Base-by-base conservation (phyloP, 1,284 basidiomycete genomes). In the Gymnopus androsaceus region DNA sequence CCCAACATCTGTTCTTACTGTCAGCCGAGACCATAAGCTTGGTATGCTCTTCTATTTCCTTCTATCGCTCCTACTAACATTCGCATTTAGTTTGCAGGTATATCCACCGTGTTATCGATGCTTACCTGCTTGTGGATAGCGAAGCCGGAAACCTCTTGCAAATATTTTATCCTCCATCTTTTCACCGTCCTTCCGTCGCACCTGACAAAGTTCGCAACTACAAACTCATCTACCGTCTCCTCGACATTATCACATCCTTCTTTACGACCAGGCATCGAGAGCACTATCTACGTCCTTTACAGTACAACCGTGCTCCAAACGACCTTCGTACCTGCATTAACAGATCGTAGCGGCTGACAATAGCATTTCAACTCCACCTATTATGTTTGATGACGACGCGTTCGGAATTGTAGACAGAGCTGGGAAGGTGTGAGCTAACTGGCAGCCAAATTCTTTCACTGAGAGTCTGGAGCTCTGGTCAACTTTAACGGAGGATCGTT, bases 81-180 rank as follows among this genome's bases (percentile, higher is more conserved):
- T 38, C 48, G 51, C 45, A 42, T 54, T 19, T 59, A 94, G 94
- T 91, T 7, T 84, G 87, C 2, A 90, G 90, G 59, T 95, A 94
- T 67, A 88, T 92, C 69, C 88, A 87, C 57, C 82, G 86, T 17
- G 79, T 97, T 48, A 89, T 95, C 63, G 92, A 96, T 65, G 84
- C 92, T 4, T 97, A 95, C 71, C 84, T 98, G 8, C 84, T 95
- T 40, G 85, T 92, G 21, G 95, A 98, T 65, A 82, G 94, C 23
- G 95, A 98, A 69, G 88, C 90, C 1, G 95, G 98, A 70, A 92
- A 92, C 3, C 92, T 93, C n/a, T 91, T 96, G 72, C 92, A 94
- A 67, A 94, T 93, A 63, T 92, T 96, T 63, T 89, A 92, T 28
- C 82, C 95, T n/a, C 92, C 95, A 65, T 80, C 97, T 31, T 94